Percentiles rank a stretch among this genome's conserved stretches.
phyloP scores from a whole-genome alignment of 306 rosid species.

The Mucuna pruriens region DNA sequence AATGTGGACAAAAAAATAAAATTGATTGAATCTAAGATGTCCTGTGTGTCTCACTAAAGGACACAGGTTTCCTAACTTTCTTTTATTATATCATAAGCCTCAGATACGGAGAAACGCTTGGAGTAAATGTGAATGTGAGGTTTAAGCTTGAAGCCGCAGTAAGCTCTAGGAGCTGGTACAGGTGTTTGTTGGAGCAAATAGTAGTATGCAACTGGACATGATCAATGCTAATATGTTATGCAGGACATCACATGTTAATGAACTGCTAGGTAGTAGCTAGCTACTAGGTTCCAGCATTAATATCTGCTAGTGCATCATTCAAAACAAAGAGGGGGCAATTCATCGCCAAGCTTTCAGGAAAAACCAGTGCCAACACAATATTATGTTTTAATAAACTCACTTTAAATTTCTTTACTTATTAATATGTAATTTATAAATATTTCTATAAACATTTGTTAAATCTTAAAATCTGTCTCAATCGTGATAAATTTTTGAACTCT shows the following conservation, averaged over 20 bases:
- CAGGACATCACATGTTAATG: slow-evolving; percentile 4
- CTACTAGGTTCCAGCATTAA: neutral
- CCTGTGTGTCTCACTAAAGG: neutral
- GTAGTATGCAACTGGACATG: neutral
- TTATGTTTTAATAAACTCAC: no score
- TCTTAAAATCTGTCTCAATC: no score
- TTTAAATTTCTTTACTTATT: no score
- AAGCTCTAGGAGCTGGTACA: neutral
- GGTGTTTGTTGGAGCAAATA: neutral
- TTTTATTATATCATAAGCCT: neutral
- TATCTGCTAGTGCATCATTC: neutral
- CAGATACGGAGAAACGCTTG: neutral
- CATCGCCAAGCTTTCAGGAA: neutral
- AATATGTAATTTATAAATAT: no score
- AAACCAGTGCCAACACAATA: no score
- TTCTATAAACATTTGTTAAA: no score
- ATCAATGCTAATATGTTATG: neutral
- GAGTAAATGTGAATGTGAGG: neutral
- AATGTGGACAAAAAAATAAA: no score
- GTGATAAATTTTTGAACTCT: no score
- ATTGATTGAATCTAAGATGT: no score
- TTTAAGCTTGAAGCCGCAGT: neutral
- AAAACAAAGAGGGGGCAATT: no score
- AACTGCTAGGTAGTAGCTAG: neutral
- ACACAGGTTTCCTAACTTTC: neutral